phyloP scores from a whole-genome alignment of 2,329 filamentous ascomycete genomes.

The Gliomastix tumulicola region DNA sequence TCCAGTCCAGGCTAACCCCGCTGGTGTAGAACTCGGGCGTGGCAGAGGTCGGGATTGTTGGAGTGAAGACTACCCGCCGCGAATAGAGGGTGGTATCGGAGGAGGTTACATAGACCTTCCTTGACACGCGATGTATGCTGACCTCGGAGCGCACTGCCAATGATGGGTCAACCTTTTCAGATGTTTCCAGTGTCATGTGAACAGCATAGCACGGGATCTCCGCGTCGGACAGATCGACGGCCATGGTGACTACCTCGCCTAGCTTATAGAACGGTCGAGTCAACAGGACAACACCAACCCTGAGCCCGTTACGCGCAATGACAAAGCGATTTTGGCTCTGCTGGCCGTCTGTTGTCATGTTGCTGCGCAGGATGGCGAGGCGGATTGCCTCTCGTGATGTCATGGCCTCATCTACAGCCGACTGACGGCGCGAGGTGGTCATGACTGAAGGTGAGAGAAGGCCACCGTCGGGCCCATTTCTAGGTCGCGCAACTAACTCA shows the following conservation, averaged over 20 bases:
- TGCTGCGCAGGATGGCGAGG: slow-evolving; percentile 80
- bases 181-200: slow-evolving; percentile 76
- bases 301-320: slow-evolving; percentile 84
- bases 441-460: slow-evolving; percentile 67
- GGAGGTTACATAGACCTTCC: slow-evolving; percentile 69
- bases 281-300: slow-evolving; percentile 86
- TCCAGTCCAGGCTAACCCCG: slow-evolving; percentile 83
- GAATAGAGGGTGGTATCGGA: slow-evolving; percentile 82
- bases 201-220: slow-evolving; percentile 81
- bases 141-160: slow-evolving; percentile 80
- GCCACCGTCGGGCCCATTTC: slow-evolving; percentile 45
- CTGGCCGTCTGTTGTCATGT: slow-evolving; percentile 57
- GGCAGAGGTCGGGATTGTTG: slow-evolving; percentile 73
- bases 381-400: slow-evolving; percentile 83
- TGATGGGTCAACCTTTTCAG: slow-evolving; percentile 72
- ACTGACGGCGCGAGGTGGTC: slow-evolving; percentile 47
- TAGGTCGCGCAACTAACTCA: slow-evolving; percentile 57
- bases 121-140: slow-evolving; percentile 80
- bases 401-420: slow-evolving; percentile 45
- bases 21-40: slow-evolving; percentile 91
- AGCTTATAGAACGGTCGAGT: slow-evolving; percentile 83
- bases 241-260: slow-evolving; percentile 78
- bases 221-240: slow-evolving; percentile 73
- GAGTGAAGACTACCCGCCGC: slow-evolving; percentile 69
- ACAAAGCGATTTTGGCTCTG: slow-evolving; percentile 91